Evolutionary conservation across 2,329 filamentous ascomycete genomes (phyloP).

Genomic region (Hypoxylon sp.): DNA sequence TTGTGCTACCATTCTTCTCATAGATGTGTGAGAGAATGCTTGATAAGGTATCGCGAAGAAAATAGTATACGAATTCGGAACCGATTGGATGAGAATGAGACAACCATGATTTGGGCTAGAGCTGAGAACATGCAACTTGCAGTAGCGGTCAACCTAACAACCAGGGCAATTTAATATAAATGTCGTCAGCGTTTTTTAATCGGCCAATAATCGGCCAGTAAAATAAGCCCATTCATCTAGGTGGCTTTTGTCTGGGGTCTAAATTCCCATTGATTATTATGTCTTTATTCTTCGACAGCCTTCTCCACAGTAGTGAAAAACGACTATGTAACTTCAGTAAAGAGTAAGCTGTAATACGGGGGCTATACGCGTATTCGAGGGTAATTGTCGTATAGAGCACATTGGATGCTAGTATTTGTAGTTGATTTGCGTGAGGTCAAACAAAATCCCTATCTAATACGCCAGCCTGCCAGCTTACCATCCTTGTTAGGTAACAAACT

Average conservation of each 20-base stretch:
- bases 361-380: neutral
- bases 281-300: conserved; percentile 19
- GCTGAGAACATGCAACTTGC: conserved; percentile 26
- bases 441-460: conserved; percentile 8
- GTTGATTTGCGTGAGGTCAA: conserved; percentile 28
- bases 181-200: conserved; percentile 28
- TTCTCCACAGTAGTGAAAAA: conserved; percentile 9
- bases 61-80: conserved; percentile 10
- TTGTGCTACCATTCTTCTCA: neutral
- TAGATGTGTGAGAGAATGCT: neutral
- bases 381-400: neutral
- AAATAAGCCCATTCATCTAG: conserved; percentile 21
- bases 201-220: conserved; percentile 23
- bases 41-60: conserved; percentile 3
- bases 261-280: conserved; percentile 17
- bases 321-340: neutral
- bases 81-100: conserved; percentile 17
- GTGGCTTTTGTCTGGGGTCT: conserved; percentile 24
- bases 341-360: neutral
- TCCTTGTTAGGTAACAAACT: conserved; percentile 10
- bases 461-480: conserved; percentile 7
- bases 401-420: neutral
- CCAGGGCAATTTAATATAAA: conserved; percentile 14
- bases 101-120: conserved; percentile 21
- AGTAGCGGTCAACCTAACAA: conserved; percentile 41